Conservation (phyloP, 2,329 filamentous ascomycete genomes). For the Fusarium torulosum region DNA sequence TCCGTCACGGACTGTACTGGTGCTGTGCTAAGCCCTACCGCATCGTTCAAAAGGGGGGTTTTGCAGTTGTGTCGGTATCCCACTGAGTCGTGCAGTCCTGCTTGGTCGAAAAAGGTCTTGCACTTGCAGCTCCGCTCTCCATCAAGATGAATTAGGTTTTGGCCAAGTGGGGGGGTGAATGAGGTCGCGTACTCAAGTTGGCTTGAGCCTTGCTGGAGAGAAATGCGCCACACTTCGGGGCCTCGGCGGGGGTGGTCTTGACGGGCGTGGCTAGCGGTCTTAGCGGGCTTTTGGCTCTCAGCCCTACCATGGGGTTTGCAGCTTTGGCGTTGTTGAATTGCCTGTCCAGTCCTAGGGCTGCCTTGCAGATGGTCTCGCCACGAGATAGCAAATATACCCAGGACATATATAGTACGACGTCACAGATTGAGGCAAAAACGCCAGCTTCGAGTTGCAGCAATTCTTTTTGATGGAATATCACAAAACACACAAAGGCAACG, state of each 20-base stretch:
- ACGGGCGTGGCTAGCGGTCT: neutral
- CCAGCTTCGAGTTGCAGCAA: neutral
- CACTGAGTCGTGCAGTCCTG: slow-evolving; percentile 33
- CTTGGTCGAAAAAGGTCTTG: neutral
- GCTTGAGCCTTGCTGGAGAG: neutral
- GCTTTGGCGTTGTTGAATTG: slow-evolving; percentile 28
- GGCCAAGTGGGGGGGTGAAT: slow-evolving; percentile 6
- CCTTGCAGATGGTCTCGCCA: neutral
- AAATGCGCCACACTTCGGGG: slow-evolving; percentile 19
- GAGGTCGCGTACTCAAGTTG: slow-evolving; percentile 19
- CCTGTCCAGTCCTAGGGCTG: slow-evolving; percentile 23
- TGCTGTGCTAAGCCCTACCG: slow-evolving; percentile 37
- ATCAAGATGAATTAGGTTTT: slow-evolving; percentile 19
- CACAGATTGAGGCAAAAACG: neutral
- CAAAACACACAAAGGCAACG: slow-evolving; percentile 5
- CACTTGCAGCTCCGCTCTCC: neutral
- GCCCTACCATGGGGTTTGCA: slow-evolving; percentile 19
- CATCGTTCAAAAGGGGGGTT: slow-evolving; percentile 18
- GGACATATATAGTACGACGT: neutral
- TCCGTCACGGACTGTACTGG: neutral
- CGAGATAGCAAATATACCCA: neutral
- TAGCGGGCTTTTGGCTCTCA: slow-evolving; percentile 21
- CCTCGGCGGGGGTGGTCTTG: slow-evolving; percentile 1
- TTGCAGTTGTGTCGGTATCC: neutral
- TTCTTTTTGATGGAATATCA: neutral